These are phyloP conservation scores for Rhizopus microsporus DNA, from an alignment of 371 early-diverging fungal species.

Conservation along the genomic window DNA sequence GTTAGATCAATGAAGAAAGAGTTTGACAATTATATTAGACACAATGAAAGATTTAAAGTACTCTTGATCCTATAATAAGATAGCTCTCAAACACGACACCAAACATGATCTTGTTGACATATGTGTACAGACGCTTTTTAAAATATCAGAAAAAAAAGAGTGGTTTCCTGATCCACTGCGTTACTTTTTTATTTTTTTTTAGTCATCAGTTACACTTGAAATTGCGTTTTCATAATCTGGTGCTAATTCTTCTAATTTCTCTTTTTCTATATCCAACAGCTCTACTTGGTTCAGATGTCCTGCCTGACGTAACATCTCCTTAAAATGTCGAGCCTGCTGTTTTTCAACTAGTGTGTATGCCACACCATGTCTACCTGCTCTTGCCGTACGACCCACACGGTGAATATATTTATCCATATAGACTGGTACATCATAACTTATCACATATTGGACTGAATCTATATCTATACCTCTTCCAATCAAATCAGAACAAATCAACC, in stretches of 20 bases:
- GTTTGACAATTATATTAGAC: too few species aligned
- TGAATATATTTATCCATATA: constrained; percentile 94
- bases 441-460: constrained; percentile 77
- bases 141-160: neutral
- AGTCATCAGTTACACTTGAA: constrained; percentile 16
- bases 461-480: constrained; percentile 97
- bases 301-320: constrained; percentile 72
- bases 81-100: too few species aligned
- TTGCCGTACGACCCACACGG: constrained; percentile 98
- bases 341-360: constrained; percentile 88
- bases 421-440: constrained; percentile 94
- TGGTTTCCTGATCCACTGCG: too few species aligned
- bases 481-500: constrained; percentile 91
- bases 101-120: too few species aligned
- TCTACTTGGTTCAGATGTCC: constrained; percentile 64
- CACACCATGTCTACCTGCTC: constrained; percentile 89
- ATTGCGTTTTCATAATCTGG: constrained; percentile 34
- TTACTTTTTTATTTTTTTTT: neutral
- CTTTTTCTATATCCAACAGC: constrained; percentile 45
- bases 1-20: too few species aligned
- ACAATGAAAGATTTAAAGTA: too few species aligned
- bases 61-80: too few species aligned
- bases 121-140: too few species aligned
- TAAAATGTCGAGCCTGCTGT: constrained; percentile 77
- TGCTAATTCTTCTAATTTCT: constrained; percentile 27